phyloP scores from a whole-genome alignment of 2,329 filamentous ascomycete species.

The Fusarium nurragi region DNA sequence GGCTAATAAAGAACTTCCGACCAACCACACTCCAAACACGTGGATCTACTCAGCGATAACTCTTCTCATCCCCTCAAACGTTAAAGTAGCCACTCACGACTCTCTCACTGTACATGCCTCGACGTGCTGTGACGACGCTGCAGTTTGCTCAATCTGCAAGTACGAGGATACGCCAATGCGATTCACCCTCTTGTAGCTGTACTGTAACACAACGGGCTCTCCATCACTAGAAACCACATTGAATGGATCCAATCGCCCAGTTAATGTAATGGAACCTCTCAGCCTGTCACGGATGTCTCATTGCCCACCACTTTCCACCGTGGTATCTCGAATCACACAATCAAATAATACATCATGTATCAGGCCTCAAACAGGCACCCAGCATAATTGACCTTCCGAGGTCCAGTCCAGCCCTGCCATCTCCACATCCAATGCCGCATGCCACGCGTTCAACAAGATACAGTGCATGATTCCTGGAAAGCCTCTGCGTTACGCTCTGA shows the following conservation, averaged over 20 bases:
- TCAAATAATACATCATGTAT: neutral
- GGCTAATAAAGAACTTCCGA: neutral
- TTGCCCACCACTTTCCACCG: constrained; percentile 4
- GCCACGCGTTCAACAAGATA: constrained; percentile 35
- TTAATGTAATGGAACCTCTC: neutral
- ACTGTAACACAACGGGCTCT: neutral
- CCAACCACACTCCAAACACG: constrained; percentile 31
- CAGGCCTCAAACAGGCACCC: constrained; percentile 14
- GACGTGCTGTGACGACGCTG: neutral
- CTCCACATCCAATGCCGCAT: constrained; percentile 26
- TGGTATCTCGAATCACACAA: constrained; percentile 7
- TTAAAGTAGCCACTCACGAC: constrained; percentile 9
- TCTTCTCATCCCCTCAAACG: constrained; percentile 15
- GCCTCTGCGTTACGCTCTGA: neutral
- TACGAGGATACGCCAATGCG: neutral
- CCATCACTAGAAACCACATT: neutral
- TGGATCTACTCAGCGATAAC: constrained; percentile 33
- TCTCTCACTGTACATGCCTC: neutral
- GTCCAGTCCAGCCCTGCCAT: too few relatives aligned
- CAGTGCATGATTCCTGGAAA: constrained; percentile 27
- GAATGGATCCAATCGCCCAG: constrained; percentile 1
- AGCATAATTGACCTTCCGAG: neutral
- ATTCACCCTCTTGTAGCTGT: neutral
- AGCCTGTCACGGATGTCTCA: constrained; percentile 11
- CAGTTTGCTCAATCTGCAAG: constrained; percentile 8